Evolutionary conservation across 2,329 filamentous ascomycete species (phyloP).

Genomic region (Penicillium freii): DNA sequence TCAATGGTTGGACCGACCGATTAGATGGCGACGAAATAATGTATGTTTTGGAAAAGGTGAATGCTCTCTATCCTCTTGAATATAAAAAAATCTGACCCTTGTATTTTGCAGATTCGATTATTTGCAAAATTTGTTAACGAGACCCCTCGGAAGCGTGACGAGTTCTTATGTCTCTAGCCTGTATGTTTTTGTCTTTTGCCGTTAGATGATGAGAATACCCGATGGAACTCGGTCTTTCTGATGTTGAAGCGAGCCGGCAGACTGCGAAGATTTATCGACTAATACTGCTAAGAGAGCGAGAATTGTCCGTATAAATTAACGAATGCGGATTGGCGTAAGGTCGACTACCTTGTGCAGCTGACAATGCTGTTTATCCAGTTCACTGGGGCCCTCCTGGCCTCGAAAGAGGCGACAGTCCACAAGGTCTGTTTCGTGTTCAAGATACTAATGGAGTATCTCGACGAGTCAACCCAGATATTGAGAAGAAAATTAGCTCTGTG

Average conservation of each 20-base stretch:
- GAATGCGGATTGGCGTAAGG: not conserved
- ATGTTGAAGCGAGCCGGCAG: not conserved
- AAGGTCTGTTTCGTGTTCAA: not conserved
- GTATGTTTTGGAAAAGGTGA: not conserved
- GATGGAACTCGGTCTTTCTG: not conserved
- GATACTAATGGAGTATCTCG: not conserved
- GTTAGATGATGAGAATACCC: not conserved
- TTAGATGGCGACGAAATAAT: not conserved
- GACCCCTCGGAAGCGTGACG: constrained; percentile 1
- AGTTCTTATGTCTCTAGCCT: not conserved
- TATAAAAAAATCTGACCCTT: not conserved
- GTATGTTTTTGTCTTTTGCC: not conserved
- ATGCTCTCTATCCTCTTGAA: not conserved
- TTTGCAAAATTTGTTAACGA: constrained; percentile 8
- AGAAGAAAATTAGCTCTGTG: not conserved
- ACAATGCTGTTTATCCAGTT: not conserved
- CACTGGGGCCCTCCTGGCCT: not conserved
- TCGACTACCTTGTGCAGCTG: not conserved
- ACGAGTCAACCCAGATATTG: not conserved
- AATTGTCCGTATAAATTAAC: not conserved
- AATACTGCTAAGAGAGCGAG: not conserved
- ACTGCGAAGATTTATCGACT: not conserved
- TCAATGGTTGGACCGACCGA: no score
- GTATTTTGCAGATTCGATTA: constrained; percentile 7
- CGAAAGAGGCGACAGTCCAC: not conserved